Evolutionary conservation across 2,329 filamentous ascomycete genomes (phyloP), one percentile per base, ranked within the genome.

Genomic region (Fusarium sambucinum): DNA sequence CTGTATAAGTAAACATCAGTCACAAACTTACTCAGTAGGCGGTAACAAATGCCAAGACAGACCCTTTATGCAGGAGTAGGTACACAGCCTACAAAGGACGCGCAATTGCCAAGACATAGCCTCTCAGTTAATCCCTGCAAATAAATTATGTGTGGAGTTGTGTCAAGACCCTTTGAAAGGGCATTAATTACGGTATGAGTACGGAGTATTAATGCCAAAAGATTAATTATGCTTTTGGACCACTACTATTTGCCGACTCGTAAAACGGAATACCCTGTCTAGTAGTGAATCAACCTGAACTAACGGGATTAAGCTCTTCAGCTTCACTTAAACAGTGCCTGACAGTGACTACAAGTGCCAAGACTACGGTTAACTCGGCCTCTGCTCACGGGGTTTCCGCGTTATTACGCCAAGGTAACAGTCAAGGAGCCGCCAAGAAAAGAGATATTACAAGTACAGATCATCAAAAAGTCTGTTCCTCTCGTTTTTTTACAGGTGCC

Each of bases 311-410:
- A 11, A n/a, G 37, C n/a, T n/a, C n/a, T n/a, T n/a, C n/a, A n/a
- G n/a, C n/a, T n/a, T n/a, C n/a, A n/a, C n/a, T n/a, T n/a, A n/a
- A n/a, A n/a, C n/a, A n/a, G n/a, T n/a, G n/a, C n/a, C n/a, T n/a
- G n/a, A 35, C 33, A 37, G 35, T 19, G n/a, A 37, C n/a, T 19
- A 12, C 13, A 14, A 14, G 11, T 37, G 66, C 67, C 67, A 69
- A 69, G 67, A 62, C 54, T 14, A 60, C 67, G 67, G 67, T 68
- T 68, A 69, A 60, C 38, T 64, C 66, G 66, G 66, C 66, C 30
- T 48, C n/a, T 40, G 44, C 44, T 35, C 41, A 33, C 59, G 55
- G 64, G 51, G 53, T 25, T 51, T 38, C 35, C 27, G 30, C 33
- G 41, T 69, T 48, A 69, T 66, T 69, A 55, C 61, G 66, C 66